Evolutionary conservation across 768 basidiomycete genomes (phyloP).

Genomic region (Calocybe indica): DNA sequence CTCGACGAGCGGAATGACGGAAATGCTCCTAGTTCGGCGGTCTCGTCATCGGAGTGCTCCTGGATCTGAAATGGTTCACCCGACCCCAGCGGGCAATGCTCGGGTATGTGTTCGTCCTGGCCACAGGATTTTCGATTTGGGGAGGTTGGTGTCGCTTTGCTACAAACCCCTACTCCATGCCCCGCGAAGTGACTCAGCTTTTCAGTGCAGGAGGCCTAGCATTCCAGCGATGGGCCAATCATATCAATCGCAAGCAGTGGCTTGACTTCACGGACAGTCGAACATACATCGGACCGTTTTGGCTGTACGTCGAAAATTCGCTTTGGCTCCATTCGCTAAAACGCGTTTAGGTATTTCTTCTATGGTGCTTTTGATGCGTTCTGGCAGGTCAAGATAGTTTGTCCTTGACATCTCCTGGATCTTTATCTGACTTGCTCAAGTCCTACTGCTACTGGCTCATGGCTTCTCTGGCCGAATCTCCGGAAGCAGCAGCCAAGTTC

Average conservation of each 20-base stretch:
- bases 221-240: slow-evolving; percentile 21
- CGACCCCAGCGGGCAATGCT: slow-evolving; percentile 19
- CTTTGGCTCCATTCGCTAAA: background rate
- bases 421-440: slow-evolving; percentile 2
- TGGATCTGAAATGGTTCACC: slow-evolving; percentile 21
- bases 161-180: background rate
- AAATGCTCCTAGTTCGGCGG: slow-evolving; percentile 15
- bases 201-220: slow-evolving; percentile 15
- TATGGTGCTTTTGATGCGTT: slow-evolving; percentile 24
- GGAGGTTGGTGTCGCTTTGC: slow-evolving; percentile 12
- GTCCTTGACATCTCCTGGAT: background rate
- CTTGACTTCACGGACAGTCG: slow-evolving; percentile 16
- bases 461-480: slow-evolving; percentile 19
- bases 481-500: slow-evolving; percentile 20
- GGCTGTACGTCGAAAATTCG: slow-evolving; percentile 13
- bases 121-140: slow-evolving; percentile 22
- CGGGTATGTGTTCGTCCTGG: slow-evolving; percentile 17
- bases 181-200: background rate
- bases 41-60: slow-evolving; percentile 17
- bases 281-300: slow-evolving; percentile 20
- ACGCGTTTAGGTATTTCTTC: slow-evolving; percentile 17
- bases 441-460: slow-evolving; percentile 25
- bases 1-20: too few relatives aligned
- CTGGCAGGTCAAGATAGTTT: slow-evolving; percentile 16
- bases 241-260: slow-evolving; percentile 17